These are phyloP conservation scores for Xylaria sp. DNA, from an alignment of 495 filamentous ascomycete genomes.

Conservation along the genomic window DNA sequence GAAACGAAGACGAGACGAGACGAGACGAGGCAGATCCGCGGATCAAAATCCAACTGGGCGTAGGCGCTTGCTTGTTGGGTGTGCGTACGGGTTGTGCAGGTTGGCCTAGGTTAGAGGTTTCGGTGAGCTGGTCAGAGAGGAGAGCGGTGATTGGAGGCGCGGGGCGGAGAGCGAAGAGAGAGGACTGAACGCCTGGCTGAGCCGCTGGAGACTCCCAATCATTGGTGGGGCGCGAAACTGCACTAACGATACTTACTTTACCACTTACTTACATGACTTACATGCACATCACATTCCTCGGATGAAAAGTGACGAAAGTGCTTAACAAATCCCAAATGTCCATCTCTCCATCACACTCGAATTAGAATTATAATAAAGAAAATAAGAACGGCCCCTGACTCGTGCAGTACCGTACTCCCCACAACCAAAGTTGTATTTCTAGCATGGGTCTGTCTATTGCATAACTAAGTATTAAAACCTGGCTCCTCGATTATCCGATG, in stretches of 20 bases:
- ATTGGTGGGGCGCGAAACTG: background rate
- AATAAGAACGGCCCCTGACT: background rate
- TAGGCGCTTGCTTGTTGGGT: background rate
- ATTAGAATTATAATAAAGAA: background rate
- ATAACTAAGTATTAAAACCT: background rate
- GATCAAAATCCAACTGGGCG: slow-evolving; percentile 1
- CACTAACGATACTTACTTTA: too few relatives aligned
- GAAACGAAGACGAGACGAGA: too few relatives aligned
- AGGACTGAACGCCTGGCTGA: background rate
- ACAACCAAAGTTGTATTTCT: background rate
- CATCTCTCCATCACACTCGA: background rate
- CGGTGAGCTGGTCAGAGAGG: slow-evolving; percentile 18
- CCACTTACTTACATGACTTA: too few relatives aligned
- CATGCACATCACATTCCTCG: background rate
- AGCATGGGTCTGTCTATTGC: background rate
- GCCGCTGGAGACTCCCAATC: slow-evolving; percentile 18
- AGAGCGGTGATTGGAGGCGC: slow-evolving; percentile 8
- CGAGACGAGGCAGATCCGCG: slow-evolving; percentile 7
- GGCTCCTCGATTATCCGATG: slow-evolving; percentile 11
- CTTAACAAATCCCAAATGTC: background rate
- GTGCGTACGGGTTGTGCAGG: slow-evolving; percentile 8
- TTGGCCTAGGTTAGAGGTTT: slow-evolving; percentile 7
- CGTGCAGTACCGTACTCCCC: background rate
- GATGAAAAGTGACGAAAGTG: background rate
- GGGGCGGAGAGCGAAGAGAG: slow-evolving; percentile 10